These are phyloP conservation scores for Cutaneotrichosporon sp. DNA, from an alignment of 1,284 basidiomycete genomes.

Conservation along the genomic window DNA sequence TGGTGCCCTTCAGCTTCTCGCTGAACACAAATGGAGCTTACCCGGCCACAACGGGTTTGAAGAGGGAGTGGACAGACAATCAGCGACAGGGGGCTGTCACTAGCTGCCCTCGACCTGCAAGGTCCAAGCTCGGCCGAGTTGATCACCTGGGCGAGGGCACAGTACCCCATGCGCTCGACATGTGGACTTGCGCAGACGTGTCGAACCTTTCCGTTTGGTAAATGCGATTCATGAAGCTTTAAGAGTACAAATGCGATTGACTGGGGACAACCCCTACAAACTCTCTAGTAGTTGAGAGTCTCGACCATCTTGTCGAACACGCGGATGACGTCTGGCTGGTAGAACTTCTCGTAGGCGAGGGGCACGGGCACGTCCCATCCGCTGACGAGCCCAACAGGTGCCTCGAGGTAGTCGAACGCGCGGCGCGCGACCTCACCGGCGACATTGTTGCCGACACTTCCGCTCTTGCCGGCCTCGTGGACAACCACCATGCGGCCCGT, in stretches of 20 bases:
- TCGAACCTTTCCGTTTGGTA: no score
- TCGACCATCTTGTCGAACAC: constrained; percentile 81
- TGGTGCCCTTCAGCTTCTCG: no score
- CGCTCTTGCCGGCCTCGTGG: constrained; percentile 83
- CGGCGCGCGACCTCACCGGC: constrained; percentile 80
- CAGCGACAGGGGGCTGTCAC: no score
- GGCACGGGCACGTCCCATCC: constrained; percentile 86
- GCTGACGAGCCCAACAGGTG: constrained; percentile 80
- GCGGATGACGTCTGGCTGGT: constrained; percentile 80
- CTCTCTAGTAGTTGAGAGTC: constrained; percentile 69
- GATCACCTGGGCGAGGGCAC: no score
- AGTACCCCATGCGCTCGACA: no score
- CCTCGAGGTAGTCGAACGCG: constrained; percentile 82
- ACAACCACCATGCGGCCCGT: constrained; percentile 86
- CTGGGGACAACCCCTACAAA: neutral
- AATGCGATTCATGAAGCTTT: constrained; percentile 1
- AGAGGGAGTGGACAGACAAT: no score
- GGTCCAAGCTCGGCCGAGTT: no score
- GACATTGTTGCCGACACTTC: constrained; percentile 83
- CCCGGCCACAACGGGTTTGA: no score
- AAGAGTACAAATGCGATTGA: constrained; percentile 2
- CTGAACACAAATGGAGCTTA: no score
- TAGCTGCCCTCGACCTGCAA: no score
- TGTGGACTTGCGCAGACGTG: no score
- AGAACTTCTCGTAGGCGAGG: constrained; percentile 85